A percentile compares a stretch with the other conserved stretches of the same genome.
Conservation (phyloP, 2,329 filamentous ascomycete species). For the Pseudovirgaria hyperparasitica region DNA sequence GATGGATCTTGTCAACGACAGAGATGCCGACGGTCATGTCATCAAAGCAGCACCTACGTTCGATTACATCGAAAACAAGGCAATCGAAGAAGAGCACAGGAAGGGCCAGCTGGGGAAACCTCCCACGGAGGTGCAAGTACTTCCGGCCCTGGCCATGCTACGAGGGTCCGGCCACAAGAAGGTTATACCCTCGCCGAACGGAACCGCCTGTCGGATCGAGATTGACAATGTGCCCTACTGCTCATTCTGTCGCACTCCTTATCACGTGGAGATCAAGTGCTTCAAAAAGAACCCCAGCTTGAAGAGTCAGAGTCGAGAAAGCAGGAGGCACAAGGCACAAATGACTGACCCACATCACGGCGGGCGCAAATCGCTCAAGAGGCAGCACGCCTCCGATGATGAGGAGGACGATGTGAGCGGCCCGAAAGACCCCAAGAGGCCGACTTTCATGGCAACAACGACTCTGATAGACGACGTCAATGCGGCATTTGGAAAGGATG, state of each 20-base stretch:
- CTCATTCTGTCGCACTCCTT: constrained; percentile 1
- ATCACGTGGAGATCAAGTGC: background rate
- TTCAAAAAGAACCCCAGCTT: no score
- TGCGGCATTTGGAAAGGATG: constrained; percentile 3
- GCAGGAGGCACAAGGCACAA: constrained; percentile 2
- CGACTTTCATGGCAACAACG: constrained; percentile 4
- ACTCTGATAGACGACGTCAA: constrained; percentile 4
- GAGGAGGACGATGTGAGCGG: constrained; percentile 1
- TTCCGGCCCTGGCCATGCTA: constrained; percentile 2
- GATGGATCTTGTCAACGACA: constrained; percentile 3
- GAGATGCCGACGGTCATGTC: constrained; percentile 3
- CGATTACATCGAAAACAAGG: constrained; percentile 6
- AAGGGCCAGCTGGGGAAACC: constrained; percentile 3
- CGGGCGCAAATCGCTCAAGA: constrained; percentile 2
- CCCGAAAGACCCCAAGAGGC: constrained; percentile 2
- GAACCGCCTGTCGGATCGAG: background rate
- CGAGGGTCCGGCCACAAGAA: constrained; percentile 1
- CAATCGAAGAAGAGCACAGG: constrained; percentile 4
- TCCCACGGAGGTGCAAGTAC: background rate
- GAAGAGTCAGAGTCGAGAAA: constrained; percentile 2
- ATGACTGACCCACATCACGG: background rate
- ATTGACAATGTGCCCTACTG: constrained; percentile 1
- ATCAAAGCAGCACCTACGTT: constrained; percentile 5
- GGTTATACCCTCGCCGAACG: constrained; percentile 1
- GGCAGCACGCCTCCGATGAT: constrained; percentile 1